Evolutionary conservation across 129 eudicot species (phyloP).

Genomic region (Escallonia rubra): DNA sequence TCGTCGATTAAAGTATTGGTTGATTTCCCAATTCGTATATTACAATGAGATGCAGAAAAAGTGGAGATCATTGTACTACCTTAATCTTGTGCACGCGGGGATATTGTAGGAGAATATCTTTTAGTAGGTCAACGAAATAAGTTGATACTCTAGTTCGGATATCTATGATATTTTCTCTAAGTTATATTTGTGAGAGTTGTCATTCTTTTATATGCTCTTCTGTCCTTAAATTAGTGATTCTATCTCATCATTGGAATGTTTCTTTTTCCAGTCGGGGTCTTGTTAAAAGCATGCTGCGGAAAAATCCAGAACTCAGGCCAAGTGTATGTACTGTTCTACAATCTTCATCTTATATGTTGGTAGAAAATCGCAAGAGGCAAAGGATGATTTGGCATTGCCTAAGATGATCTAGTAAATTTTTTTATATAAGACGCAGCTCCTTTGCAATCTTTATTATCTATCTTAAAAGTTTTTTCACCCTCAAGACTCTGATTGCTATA

Average conservation of each 20-base stretch:
- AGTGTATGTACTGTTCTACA: slow-evolving; percentile 51
- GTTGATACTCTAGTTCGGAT: too few species aligned
- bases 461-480: neutral
- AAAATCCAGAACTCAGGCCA: slow-evolving; percentile 89
- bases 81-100: too few species aligned
- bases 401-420: neutral
- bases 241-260: slow-evolving; percentile 14
- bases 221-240: slow-evolving; percentile 5
- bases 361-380: slow-evolving; percentile 2
- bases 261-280: slow-evolving; percentile 70
- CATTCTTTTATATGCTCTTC: slow-evolving; percentile 4
- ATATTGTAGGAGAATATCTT: too few species aligned
- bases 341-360: slow-evolving; percentile 6
- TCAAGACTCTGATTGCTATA: neutral
- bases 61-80: too few species aligned
- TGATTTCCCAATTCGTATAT: too few species aligned
- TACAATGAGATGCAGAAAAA: too few species aligned
- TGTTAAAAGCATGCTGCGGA: slow-evolving; percentile 91
- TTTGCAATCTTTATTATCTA: neutral
- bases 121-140: too few species aligned
- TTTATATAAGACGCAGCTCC: neutral
- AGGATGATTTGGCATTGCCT: neutral
- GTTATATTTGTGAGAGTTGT: neutral
- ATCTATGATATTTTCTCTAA: too few species aligned
- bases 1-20: too few species aligned